Evolutionary conservation across 202 grass and related monocot species (phyloP), one percentile per base, ranked within the genome.

Genomic region (Zoysia matrella): DNA sequence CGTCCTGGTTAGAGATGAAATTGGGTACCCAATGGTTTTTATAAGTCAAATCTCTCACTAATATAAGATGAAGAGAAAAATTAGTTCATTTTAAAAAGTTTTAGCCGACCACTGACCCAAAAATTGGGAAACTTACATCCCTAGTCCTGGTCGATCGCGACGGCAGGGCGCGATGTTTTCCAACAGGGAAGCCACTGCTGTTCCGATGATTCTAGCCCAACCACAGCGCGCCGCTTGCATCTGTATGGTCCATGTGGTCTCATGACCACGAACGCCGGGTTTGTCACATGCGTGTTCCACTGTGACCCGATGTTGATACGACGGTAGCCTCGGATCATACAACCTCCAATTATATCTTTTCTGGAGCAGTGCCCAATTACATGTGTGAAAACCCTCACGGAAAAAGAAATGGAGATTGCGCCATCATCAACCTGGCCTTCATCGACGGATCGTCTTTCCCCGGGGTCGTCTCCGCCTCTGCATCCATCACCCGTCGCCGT

Each of bases 171-270:
- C 30, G 30, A 36, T 36, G 30, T 36, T 36, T 36, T 67, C 45
- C 18, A 81, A 81, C 71, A 69, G 63, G 81, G 80, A 62, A n/a
- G 56, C 44, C 69, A 44, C 73, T 70, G 79, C 79, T 70, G 62
- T 60, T 74, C 62, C 22, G 73, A 77, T 81, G 73, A 78, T 71
- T 78, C 67, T 73, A 81, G 60, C 67, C 68, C 87, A 89, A 82
- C 61, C 81, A 57, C 75, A 36, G 30, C 30, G 30, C 30, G 30
- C 30, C 30, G 30, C 30, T 36, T 79, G 76, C 67, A 52, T 16
- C 30, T 36, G 30, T 8, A 58, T 67, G 73, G 83, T 47, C 55
- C 58, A 82, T 73, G 76, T 73, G 30, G 77, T 85, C 77, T 71
- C 30, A 36, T 36, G 82, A 72, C 75, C 58, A 45, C 16, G 65